phyloP scores from a whole-genome alignment of 176 grass and related monocot genomes.

The Lolium rigidum region DNA sequence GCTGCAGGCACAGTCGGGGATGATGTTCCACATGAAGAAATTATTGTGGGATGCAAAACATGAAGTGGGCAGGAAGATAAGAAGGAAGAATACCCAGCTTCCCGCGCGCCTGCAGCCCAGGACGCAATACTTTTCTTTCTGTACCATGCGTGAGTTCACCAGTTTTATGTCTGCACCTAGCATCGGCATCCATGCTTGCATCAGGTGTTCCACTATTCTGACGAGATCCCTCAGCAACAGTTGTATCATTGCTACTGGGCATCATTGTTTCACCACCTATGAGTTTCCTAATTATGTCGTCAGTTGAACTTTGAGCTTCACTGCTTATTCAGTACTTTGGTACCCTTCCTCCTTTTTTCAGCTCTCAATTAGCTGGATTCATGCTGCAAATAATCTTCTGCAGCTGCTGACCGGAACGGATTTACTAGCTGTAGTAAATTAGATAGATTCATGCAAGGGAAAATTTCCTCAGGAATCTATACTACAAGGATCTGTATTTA shows the following conservation, averaged over 20 bases:
- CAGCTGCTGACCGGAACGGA: neutral
- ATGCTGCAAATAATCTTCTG: conserved; percentile 19
- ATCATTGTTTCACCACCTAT: conserved; percentile 11
- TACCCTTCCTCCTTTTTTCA: conserved; percentile 2
- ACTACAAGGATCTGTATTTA: neutral
- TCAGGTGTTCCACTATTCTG: neutral
- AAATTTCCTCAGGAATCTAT: neutral
- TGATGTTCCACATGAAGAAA: too few relatives aligned
- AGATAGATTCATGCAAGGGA: too few relatives aligned
- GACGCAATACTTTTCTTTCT: too few relatives aligned
- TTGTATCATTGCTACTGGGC: conserved; percentile 4
- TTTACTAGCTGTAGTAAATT: too few relatives aligned
- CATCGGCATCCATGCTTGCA: conserved; percentile 4
- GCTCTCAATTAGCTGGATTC: conserved; percentile 6
- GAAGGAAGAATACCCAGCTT: too few relatives aligned
- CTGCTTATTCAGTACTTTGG: neutral
- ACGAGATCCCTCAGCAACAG: conserved; percentile 9
- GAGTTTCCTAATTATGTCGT: conserved; percentile 21
- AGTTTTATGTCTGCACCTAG: neutral
- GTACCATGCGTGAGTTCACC: too few relatives aligned
- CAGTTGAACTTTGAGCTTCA: conserved; percentile 4
- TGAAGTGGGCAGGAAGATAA: too few relatives aligned
- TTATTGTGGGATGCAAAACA: too few relatives aligned
- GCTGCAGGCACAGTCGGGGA: too few relatives aligned
- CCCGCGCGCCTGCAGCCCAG: too few relatives aligned